phyloP scores from a whole-genome alignment of 176 grass and related monocot species.

The Musa troglodytarum region DNA sequence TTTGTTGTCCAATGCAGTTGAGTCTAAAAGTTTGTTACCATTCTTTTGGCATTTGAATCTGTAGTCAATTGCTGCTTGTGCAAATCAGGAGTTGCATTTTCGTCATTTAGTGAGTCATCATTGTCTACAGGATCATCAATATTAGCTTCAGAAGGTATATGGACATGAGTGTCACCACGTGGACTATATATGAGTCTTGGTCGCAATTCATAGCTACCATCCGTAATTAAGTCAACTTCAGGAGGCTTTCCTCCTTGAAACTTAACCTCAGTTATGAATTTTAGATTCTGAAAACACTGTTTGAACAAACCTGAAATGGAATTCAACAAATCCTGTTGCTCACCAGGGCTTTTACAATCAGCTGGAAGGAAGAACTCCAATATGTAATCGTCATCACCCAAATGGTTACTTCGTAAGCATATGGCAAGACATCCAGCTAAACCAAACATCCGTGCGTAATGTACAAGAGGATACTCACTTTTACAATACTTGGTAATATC shows the following conservation, averaged over 20 bases:
- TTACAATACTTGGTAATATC: slow-evolving; percentile 23
- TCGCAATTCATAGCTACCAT: slow-evolving; percentile 3
- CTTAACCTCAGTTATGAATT: neutral
- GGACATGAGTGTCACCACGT: neutral
- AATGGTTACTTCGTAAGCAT: slow-evolving; percentile 16
- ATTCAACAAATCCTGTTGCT: slow-evolving; percentile 14
- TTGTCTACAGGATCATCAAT: neutral
- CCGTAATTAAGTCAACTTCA: slow-evolving; percentile 6
- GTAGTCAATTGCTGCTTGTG: neutral
- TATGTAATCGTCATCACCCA: slow-evolving; percentile 22
- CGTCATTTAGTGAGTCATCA: slow-evolving; percentile 9
- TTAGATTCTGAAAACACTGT: slow-evolving; percentile 14
- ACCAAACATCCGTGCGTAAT: slow-evolving; percentile 26
- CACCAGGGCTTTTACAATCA: slow-evolving; percentile 2
- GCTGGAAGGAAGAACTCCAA: slow-evolving; percentile 25
- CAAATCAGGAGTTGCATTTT: slow-evolving; percentile 7
- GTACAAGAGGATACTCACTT: slow-evolving; percentile 24
- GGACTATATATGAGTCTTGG: neutral
- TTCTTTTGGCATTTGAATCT: slow-evolving; percentile 1
- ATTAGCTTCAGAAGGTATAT: slow-evolving; percentile 1
- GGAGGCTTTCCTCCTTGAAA: slow-evolving; percentile 10
- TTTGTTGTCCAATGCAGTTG: slow-evolving; percentile 4
- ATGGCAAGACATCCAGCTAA: slow-evolving; percentile 17
- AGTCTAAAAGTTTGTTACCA: slow-evolving; percentile 1
- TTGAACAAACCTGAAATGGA: slow-evolving; percentile 15